Percentiles rank a stretch among this genome's conserved stretches.
Conservation (phyloP, 179 eudicot species). For the Amaranthus tricolor region DNA sequence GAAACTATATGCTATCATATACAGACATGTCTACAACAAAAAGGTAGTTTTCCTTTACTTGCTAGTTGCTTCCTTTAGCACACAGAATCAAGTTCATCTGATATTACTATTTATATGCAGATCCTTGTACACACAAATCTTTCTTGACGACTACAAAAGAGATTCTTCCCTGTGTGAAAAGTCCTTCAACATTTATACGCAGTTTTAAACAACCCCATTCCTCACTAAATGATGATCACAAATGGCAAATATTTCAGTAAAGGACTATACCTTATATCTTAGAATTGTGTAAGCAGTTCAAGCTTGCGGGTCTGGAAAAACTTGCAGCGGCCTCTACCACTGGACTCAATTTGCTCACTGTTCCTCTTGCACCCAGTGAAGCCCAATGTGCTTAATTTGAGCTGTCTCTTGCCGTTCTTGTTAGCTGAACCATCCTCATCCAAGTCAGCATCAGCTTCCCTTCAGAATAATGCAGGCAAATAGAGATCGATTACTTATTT, state of each 20-base stretch:
- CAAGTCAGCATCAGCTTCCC: slow-evolving; percentile 65
- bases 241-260: not conserved
- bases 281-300: slow-evolving; percentile 67
- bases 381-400: slow-evolving; percentile 66
- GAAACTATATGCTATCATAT: too few relatives aligned
- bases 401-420: slow-evolving; percentile 62
- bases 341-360: slow-evolving; percentile 81
- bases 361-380: slow-evolving; percentile 65
- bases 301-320: slow-evolving; percentile 93
- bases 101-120: too few relatives aligned
- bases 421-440: slow-evolving; percentile 60
- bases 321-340: slow-evolving; percentile 87
- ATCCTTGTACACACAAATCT: too few relatives aligned
- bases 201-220: not conserved
- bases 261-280: slow-evolving; percentile 17
- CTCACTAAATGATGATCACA: not conserved
- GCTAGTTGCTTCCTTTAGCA: too few relatives aligned
- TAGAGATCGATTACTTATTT: not conserved
- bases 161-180: too few relatives aligned
- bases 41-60: too few relatives aligned
- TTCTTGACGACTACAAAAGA: too few relatives aligned
- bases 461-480: slow-evolving; percentile 14
- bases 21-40: too few relatives aligned
- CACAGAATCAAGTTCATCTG: too few relatives aligned
- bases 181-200: too few relatives aligned